Base-by-base conservation (phyloP, 176 grass and related monocot genomes). In the Zoysia pacifica region DNA sequence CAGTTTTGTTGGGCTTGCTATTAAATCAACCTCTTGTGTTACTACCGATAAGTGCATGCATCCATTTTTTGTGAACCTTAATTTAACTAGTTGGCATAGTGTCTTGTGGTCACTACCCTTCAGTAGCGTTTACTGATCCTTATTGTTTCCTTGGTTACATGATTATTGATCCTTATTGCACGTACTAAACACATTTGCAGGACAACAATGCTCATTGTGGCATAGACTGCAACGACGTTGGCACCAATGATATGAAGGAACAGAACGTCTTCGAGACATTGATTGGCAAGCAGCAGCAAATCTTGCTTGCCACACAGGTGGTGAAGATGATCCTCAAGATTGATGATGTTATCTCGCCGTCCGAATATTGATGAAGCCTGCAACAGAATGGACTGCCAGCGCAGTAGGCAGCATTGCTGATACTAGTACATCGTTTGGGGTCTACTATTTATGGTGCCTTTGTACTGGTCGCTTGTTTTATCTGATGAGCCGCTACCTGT, bases 281-380 rank as follows among this genome's bases (percentile, higher is more conserved):
- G 74, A 96, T 92, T 13, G 85, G 93, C 72, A 97, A 93, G 84
- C 87, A 97, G 62, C 93, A 93, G 62, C 87, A 93, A 48, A 88
- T 97, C 63, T 54, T 90, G 10, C 72, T 97, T 65, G 87, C 90
- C 5, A 93, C 80, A 0, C 93, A 96, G 85, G 93, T 96, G 48
- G 87, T 93, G 71, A 96, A 96, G 81, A 96, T 93, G 90, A 93
- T 96, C 59, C 82, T 96, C 48, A 96, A 96, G 76, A 96, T 96
- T 3, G 90, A 93, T 46, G 90, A 93, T 2, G 82, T 93, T 43
- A 93, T 96, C 87, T 48, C 73, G 0, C 90, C 80, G 0, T 69
- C 79, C 7, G 93, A 96, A 11, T 96, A 88, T 39, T 96, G 85
- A 92, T 85, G 51, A 67, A 6, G 35, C 65, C 58, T 81, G 53